These are phyloP conservation scores for Claviceps paspali DNA, from an alignment of 2,329 filamentous ascomycete genomes.

Conservation along the genomic window DNA sequence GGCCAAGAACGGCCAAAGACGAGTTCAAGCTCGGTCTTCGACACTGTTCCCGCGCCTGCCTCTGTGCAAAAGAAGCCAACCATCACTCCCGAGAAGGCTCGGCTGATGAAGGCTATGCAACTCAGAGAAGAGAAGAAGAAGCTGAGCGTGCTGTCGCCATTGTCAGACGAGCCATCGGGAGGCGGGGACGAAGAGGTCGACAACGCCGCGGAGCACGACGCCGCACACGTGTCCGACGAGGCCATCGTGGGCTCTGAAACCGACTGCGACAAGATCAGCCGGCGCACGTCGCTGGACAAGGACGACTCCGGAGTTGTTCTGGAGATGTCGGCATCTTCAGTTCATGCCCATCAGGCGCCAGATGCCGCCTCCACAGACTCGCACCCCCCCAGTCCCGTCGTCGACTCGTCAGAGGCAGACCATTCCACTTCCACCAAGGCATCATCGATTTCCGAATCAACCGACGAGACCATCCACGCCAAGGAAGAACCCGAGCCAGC, in stretches of 20 bases:
- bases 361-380: conserved; percentile 38
- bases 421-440: conserved; percentile 49
- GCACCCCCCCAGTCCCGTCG: conserved; percentile 39
- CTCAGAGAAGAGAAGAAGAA: conserved; percentile 66
- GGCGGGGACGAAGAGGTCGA: conserved; percentile 7
- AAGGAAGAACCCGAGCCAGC: conserved; percentile 13
- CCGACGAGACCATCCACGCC: conserved; percentile 39
- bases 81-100: conserved; percentile 77
- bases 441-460: conserved; percentile 48
- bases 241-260: conserved; percentile 11
- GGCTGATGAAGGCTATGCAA: conserved; percentile 89
- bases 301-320: conserved; percentile 41
- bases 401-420: conserved; percentile 37
- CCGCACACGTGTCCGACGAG: conserved; percentile 8
- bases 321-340: conserved; percentile 24
- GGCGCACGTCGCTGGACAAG: conserved; percentile 25
- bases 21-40: conserved; percentile 29
- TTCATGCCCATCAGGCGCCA: conserved; percentile 30
- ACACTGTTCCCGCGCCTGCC: conserved; percentile 21
- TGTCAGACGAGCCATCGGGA: background rate
- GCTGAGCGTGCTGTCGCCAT: conserved; percentile 7
- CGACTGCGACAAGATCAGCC: conserved; percentile 15
- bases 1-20: conserved; percentile 21
- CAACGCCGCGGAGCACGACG: conserved; percentile 7
- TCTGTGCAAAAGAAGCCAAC: conserved; percentile 29